These are phyloP conservation scores for Mycena crocata DNA, from an alignment of 768 basidiomycete species.

Conservation along the genomic window DNA sequence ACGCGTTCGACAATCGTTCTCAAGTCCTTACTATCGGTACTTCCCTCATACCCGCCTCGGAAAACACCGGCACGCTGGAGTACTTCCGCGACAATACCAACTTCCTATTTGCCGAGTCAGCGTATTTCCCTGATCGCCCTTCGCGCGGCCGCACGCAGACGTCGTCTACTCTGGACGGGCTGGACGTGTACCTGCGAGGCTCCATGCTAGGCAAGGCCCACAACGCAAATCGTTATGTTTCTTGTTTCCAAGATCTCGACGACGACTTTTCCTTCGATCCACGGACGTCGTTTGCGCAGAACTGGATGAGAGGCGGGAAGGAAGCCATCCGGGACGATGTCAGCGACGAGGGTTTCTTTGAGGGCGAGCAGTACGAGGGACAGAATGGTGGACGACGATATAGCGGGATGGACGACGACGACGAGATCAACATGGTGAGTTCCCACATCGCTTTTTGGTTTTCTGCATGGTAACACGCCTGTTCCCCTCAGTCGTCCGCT, in stretches of 20 bases:
- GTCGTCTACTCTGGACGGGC: slow-evolving; percentile 52
- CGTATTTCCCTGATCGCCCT: slow-evolving; percentile 18
- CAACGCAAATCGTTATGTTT: slow-evolving; percentile 40
- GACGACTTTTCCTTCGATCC: slow-evolving; percentile 31
- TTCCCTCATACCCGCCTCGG: slow-evolving; percentile 35
- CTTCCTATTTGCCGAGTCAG: slow-evolving; percentile 27
- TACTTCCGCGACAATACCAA: slow-evolving; percentile 44
- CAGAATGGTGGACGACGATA: too few species aligned
- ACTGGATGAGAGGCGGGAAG: slow-evolving; percentile 17
- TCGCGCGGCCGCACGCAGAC: slow-evolving; percentile 43
- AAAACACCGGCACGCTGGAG: slow-evolving; percentile 38
- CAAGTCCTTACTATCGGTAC: slow-evolving; percentile 40
- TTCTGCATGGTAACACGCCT: not conserved
- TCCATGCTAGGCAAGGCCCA: slow-evolving; percentile 43
- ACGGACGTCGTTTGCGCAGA: slow-evolving; percentile 24
- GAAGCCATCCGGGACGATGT: slow-evolving; percentile 15
- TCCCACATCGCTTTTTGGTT: not conserved
- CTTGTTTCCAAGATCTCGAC: slow-evolving; percentile 37
- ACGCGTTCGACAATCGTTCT: slow-evolving; percentile 41
- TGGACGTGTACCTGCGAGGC: slow-evolving; percentile 51
- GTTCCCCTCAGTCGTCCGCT: slow-evolving; percentile 6
- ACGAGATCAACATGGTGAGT: slow-evolving; percentile 22
- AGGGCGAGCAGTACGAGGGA: slow-evolving; percentile 20
- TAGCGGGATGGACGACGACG: slow-evolving; percentile 3
- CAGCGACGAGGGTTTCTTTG: slow-evolving; percentile 33